phyloP scores from a whole-genome alignment of 192 early-diverging fungal species.

The Coemansia sp. region DNA sequence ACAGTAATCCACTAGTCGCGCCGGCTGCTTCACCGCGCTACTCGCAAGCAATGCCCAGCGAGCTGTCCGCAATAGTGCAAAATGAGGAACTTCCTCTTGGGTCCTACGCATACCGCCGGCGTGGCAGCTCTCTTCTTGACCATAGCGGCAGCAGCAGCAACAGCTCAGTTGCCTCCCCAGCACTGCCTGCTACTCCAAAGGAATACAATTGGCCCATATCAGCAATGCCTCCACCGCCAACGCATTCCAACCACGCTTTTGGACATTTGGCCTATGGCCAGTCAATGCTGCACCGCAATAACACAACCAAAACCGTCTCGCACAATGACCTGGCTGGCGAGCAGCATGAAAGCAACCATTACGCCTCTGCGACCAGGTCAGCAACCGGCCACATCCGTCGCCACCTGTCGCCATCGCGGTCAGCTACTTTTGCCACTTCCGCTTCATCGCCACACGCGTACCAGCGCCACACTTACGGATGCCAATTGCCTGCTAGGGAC shows the following conservation, averaged over 20 bases:
- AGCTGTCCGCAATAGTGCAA: background rate
- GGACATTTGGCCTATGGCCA: background rate
- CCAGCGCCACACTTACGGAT: background rate
- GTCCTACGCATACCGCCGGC: slow-evolving; percentile 18
- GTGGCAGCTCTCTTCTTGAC: slow-evolving; percentile 7
- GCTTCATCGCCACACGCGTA: background rate
- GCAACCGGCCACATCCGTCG: slow-evolving; percentile 7
- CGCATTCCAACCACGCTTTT: background rate
- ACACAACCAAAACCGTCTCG: slow-evolving; percentile 37
- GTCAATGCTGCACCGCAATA: slow-evolving; percentile 18
- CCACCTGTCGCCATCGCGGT: slow-evolving; percentile 15
- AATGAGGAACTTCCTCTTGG: slow-evolving; percentile 3
- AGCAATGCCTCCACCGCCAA: background rate
- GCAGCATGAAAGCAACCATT: background rate
- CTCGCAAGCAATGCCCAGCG: background rate
- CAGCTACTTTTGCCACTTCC: slow-evolving; percentile 6
- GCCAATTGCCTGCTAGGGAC: background rate
- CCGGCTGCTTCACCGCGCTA: slow-evolving; percentile 1
- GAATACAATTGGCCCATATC: background rate
- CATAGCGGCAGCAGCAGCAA: slow-evolving; percentile 24
- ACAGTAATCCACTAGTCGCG: background rate
- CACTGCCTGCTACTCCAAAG: slow-evolving; percentile 2
- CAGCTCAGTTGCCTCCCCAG: slow-evolving; percentile 23
- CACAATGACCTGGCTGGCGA: slow-evolving; percentile 30
- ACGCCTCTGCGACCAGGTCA: background rate